Base-by-base conservation (phyloP, 352 stramenopile genomes). In the Globisporangium takayamanum region DNA sequence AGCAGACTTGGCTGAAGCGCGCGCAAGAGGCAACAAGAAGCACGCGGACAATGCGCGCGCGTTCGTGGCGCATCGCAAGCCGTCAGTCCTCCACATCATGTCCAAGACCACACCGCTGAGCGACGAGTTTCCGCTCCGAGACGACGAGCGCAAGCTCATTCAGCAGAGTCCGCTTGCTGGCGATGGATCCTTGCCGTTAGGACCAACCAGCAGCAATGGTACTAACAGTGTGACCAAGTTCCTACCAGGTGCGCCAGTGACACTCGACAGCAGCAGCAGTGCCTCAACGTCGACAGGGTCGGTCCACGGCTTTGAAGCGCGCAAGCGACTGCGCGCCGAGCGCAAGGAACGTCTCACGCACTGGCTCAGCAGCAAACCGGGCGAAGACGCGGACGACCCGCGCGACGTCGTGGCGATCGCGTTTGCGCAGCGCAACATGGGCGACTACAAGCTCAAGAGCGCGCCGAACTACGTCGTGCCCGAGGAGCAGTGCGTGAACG, bases 371-470 rank as follows among this genome's bases (percentile, higher is more conserved):
- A 80, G 67, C 62, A 95, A 96, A 56, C 92, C 90, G 10, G 79
- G 80, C 3, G 86, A 96, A 59, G 75, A 98, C 62, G 93, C 89
- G 3, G 90, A 98, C 61, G 91, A 98, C 49, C 81, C 85, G 7
- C 65, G 85, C 5, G 91, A 98, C 55, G 67, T 97, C n/a, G 87
- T 90, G 3, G 89, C 93, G 0, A 97, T 98, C 53, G 73, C 83
- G 1, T 89, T 89, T 30, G 89, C 93, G 5, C 77, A 82, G 53
- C 75, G 84, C 33, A 93, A 96, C 62, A 91, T 97, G 79, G 89
- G 92, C 2, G 89, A 97, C 69, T 97, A 96, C 72, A 95, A 96
- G 61, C 66, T 97, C 44, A 98, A 98, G 69, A 89, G 77, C 3
- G 81, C 76, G 11, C 61, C 68, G 6, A 78, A 88, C 54, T 97